Conservation (phyloP, 441 rosid genomes). For the Eutrema salsugineum region DNA sequence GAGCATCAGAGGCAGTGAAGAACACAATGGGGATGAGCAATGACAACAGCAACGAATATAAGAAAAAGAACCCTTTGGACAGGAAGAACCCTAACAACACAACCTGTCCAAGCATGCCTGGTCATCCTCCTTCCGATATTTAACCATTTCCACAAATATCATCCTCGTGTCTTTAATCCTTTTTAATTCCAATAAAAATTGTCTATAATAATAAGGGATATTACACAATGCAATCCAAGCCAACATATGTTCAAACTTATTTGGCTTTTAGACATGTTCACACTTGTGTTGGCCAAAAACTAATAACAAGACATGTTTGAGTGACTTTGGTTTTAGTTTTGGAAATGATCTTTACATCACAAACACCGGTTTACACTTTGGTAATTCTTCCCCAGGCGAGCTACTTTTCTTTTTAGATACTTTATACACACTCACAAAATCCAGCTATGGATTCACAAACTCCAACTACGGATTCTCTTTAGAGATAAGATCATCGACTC, state of each 20-base stretch:
- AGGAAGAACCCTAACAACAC: slow-evolving; percentile 24
- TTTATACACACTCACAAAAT: not conserved
- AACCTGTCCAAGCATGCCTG: slow-evolving; percentile 30
- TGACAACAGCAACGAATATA: slow-evolving; percentile 25
- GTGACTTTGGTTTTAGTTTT: not conserved
- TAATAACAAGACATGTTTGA: not conserved
- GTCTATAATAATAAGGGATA: slow-evolving; percentile 14
- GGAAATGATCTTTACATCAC: not conserved
- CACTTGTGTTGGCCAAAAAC: slow-evolving; percentile 6
- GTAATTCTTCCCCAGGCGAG: not conserved
- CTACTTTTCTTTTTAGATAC: not conserved
- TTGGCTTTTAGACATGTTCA: slow-evolving; percentile 16
- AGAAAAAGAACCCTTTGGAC: slow-evolving; percentile 30
- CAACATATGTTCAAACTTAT: not conserved
- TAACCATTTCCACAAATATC: not conserved
- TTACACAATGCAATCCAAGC: not conserved
- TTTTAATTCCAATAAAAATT: slow-evolving; percentile 8
- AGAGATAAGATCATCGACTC: slow-evolving; percentile 6
- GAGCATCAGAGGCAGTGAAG: slow-evolving; percentile 54
- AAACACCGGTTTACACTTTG: not conserved
- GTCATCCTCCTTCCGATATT: slow-evolving; percentile 30
- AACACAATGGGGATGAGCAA: slow-evolving; percentile 45
- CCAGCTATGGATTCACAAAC: not conserved
- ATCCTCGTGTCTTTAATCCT: not conserved
- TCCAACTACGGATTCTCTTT: not conserved